Base-by-base conservation (phyloP, 2,329 filamentous ascomycete species). In the Clarireedia hainanense region DNA sequence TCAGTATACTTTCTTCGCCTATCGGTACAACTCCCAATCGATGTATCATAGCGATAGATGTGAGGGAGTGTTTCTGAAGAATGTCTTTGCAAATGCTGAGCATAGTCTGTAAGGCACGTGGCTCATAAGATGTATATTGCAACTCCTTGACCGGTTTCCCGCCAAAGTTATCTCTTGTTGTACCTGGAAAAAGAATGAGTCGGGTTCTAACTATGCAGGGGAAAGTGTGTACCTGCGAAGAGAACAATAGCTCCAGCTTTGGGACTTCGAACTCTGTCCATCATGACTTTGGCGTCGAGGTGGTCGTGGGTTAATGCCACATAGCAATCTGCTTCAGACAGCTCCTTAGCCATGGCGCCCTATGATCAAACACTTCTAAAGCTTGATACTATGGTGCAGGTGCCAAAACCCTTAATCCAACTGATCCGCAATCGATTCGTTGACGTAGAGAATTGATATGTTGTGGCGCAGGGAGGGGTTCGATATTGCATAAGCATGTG, bases 1-100 rank as follows among this genome's bases (percentile, higher is more conserved):
- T 91, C 55, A 95, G 74, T 59, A 99, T 92, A 68, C 89, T 95
- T 73, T 96, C 91, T 72, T 96, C 89, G n/a, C 85, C 87, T 55
- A 97, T 85, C 2, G 89, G 89, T 15, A 96, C 92, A 20, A 82
- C 78, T 0, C 94, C 94, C 3, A 97, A 77, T 4, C 92, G 82
- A 73, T 97, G 94, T 14, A 88, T 77, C 70, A 97, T 88, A 50
- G 86, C 84, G 57, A 97, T 83, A 6, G 83, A 86, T 39, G 81
- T 80, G 17, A 96, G 79, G 0, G 70, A 73, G 69, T 95, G 84
- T 62, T 82, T 83, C 10, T 71, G 66, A 15, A 72, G 71, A 3
- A 91, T 72, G 4, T 75, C 70, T 5, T 75, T 72, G 42, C 83
- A 82, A 63, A 94, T 89, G 20, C 70, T 67, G 46, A 83, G 73